Conservation (phyloP, 2,329 filamentous ascomycete species). For the Parastagonospora nodorum region DNA sequence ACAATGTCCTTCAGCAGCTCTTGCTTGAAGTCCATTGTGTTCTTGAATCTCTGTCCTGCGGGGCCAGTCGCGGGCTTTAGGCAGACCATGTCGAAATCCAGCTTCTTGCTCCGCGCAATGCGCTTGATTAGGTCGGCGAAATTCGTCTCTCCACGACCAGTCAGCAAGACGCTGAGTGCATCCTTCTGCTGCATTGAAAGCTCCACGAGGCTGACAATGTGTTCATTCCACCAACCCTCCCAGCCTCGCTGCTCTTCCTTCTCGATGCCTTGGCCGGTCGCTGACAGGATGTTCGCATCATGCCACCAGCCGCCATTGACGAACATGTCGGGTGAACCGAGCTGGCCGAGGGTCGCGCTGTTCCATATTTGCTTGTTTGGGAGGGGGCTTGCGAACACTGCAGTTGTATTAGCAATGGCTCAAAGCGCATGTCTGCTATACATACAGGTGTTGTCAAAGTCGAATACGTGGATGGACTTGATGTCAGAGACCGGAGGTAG, state of each 20-base stretch:
- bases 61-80: conserved; percentile 87
- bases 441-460: conserved; percentile 95
- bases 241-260: conserved; percentile 83
- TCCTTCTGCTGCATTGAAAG: conserved; percentile 84
- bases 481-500: conserved; percentile 75
- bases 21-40: conserved; percentile 93
- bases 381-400: conserved; percentile 88
- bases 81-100: conserved; percentile 86
- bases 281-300: conserved; percentile 80
- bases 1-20: conserved; percentile 78
- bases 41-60: conserved; percentile 74
- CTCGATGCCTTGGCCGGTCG: conserved; percentile 82
- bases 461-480: conserved; percentile 86
- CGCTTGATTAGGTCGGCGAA: conserved; percentile 81
- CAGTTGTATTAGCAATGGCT: conserved; percentile 5
- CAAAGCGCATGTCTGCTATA: conserved; percentile 5
- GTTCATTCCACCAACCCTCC: conserved; percentile 97
- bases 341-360: conserved; percentile 72
- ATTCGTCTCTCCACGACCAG: conserved; percentile 77
- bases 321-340: conserved; percentile 77
- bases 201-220: conserved; percentile 77
- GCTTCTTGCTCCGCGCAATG: conserved; percentile 75
- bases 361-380: conserved; percentile 91
- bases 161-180: conserved; percentile 82
- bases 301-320: conserved; percentile 96